Base-by-base conservation (phyloP, 108 stramenopile species). In the Bacterosira constricta region DNA sequence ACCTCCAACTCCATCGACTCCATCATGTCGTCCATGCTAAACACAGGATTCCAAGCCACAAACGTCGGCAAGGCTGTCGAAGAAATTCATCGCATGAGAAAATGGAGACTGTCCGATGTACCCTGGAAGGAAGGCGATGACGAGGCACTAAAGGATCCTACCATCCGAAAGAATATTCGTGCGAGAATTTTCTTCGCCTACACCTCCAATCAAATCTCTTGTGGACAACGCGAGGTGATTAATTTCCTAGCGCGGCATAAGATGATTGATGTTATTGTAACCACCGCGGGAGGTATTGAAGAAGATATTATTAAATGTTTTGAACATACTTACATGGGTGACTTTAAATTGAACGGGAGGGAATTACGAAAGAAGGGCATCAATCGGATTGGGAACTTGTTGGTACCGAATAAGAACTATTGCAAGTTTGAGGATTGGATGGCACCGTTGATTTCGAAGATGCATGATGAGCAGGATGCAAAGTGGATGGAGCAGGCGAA, bases 221-320 rank as follows among this genome's bases (percentile, higher is more conserved):
- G 88, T 56, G 99, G 99, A 10, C 85, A 97, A 53, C 86, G 99
- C n/a, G 99, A 99, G 77, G 92, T 97, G 15, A 88, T 99, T 38
- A 80, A 83, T 11, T 99, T 94, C 73, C 66, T 99, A 17, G 92
- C 88, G 20, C 77, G 98, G 83, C 92, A 99, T 79, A 91, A 89
- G 62, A 89, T 99, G 96, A 97, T 99, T 10, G 97, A 98, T 75
- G 86, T 83, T 20, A 85, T 99, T 54, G 96, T 98, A 6, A 99
- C 98, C 25, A 99, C 99, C 9, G 98, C 96, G 4, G 99, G 99
- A 1, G 99, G 98, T 1, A 89, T 99, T 68, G 99, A 99, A 83
- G 99, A 99, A 71, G 99, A 99, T 79, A 79, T 99, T 35, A 96
- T 99, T 54, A 99, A 99, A 82, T 99, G 99, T 83, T 86, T 99